Evolutionary conservation across 805 yeast genomes (phyloP), one percentile per base, ranked within the genome.

Genomic region (Candida berthetii): DNA sequence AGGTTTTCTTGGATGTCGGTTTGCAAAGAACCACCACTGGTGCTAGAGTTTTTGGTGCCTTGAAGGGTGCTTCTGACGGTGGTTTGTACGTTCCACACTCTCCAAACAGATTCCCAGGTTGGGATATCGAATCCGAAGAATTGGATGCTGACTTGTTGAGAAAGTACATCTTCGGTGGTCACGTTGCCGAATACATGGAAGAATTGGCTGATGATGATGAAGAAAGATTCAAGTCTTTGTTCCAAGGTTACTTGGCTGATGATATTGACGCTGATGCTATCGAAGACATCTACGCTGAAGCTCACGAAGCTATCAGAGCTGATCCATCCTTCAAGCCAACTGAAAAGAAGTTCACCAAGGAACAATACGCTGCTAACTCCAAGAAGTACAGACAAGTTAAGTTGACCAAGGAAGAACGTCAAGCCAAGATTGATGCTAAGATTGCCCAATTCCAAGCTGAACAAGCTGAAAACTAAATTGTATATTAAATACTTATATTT

Each of bases 31-130:
- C 99, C 77, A 93, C 99, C 78, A 90, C 98, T 65, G 99, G 99
- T 88, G 97, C 98, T 69, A 87, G 96, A 76, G 81, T 93, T 71
- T 93, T 93, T 66, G 99, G 98, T 87, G 97, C 93, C 68, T 79
- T 93, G 67, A 93, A 93, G 85, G 99, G 99, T 85, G 99, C 99
- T 66, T 91, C 98, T 54, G 99, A 93, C 71, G 99, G 99, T 86
- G 99, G 99, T 64, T 80, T 93, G 65, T 88, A 85, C 90, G 79
- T 93, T 68, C 99, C 99, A 60, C 99, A 93, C 90, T 88, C 96
- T 62, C 86, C 96, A 68, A 90, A 90, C 82, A 90, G 99, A 85
- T 93, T 90, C 96, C 99, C 99, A 75, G 99, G 99, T 78, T 93
- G 91, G 95, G 99, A 93, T 74, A 87, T 91, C 64, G 99, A 93